Percentiles rank a stretch among this genome's conserved stretches.
Evolutionary conservation across 2,329 filamentous ascomycete species (phyloP).

Genomic region (Pseudogymnoascus sp.): DNA sequence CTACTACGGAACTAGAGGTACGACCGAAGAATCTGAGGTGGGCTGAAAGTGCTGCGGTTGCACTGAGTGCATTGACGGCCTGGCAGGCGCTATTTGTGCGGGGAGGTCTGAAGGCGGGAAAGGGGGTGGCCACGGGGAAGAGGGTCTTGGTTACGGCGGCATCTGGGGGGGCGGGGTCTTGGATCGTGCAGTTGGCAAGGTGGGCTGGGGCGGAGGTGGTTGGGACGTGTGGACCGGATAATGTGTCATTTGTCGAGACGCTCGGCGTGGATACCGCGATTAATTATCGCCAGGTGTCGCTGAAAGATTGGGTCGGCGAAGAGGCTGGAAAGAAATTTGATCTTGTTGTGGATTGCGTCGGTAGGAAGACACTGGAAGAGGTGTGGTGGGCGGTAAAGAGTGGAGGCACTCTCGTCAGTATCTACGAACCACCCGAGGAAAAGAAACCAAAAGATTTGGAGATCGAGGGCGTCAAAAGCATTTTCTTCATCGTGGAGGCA

Average conservation of each 20-base stretch:
- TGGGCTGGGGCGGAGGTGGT: slow-evolving; percentile 33
- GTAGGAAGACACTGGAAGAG: slow-evolving; percentile 34
- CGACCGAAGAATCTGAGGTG: slow-evolving; percentile 31
- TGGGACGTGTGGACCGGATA: slow-evolving; percentile 33
- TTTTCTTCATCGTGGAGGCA: slow-evolving; percentile 38
- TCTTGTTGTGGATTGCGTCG: slow-evolving; percentile 39
- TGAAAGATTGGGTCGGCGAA: slow-evolving; percentile 30
- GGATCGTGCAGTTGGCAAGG: slow-evolving; percentile 36
- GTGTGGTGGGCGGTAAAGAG: slow-evolving; percentile 36
- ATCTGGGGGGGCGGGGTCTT: slow-evolving; percentile 38
- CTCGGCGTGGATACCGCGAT: slow-evolving; percentile 37
- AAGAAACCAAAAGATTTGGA: slow-evolving; percentile 27
- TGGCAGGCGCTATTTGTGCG: slow-evolving; percentile 39
- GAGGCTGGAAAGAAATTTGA: slow-evolving; percentile 31
- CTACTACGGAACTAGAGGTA: slow-evolving; percentile 32
- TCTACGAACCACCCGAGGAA: slow-evolving; percentile 32
- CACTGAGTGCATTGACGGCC: slow-evolving; percentile 36
- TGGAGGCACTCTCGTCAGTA: slow-evolving; percentile 33
- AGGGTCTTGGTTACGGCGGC: slow-evolving; percentile 39
- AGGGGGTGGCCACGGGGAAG: slow-evolving; percentile 26
- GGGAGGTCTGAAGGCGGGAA: slow-evolving; percentile 23
- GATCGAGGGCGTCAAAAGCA: slow-evolving; percentile 26
- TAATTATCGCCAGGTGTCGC: slow-evolving; percentile 31
- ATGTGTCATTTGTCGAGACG: slow-evolving; percentile 32
- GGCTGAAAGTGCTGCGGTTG: slow-evolving; percentile 33